Conservation (phyloP, 192 early-diverging fungal species). For the Coemansia sp. region DNA sequence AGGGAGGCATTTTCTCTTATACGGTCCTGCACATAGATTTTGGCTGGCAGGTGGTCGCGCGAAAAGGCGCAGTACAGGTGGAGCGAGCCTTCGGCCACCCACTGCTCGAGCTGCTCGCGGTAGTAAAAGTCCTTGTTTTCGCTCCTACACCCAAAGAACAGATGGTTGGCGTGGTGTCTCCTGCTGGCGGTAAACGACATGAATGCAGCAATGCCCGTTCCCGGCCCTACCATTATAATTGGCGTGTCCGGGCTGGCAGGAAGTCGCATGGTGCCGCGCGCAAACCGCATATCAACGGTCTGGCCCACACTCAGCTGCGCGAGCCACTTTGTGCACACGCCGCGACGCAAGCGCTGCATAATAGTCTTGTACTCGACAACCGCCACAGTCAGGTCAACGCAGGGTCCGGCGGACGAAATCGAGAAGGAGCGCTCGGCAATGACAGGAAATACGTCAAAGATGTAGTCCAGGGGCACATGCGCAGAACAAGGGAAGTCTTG, state of each 20-base stretch:
- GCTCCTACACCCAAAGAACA: conserved; percentile 86
- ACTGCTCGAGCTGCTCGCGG: conserved; percentile 58
- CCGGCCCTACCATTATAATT: conserved; percentile 76
- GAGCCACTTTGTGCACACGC: conserved; percentile 83
- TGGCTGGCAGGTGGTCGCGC: conserved; percentile 63
- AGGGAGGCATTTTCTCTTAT: conserved; percentile 26
- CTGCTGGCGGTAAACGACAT: conserved; percentile 69
- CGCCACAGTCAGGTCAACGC: conserved; percentile 74
- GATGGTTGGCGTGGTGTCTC: conserved; percentile 50
- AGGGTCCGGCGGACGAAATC: conserved; percentile 65
- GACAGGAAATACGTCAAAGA: conserved; percentile 79
- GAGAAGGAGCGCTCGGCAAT: conserved; percentile 81
- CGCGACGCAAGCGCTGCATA: conserved; percentile 65
- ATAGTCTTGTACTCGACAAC: conserved; percentile 84
- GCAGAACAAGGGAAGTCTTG: conserved; percentile 72
- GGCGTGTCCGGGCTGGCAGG: conserved; percentile 57
- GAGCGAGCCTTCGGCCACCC: conserved; percentile 51
- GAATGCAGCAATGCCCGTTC: conserved; percentile 93
- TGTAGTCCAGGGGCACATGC: conserved; percentile 65
- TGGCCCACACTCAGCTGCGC: conserved; percentile 18
- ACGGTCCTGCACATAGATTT: conserved; percentile 34
- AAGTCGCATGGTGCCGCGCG: conserved; percentile 62
- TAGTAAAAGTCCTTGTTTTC: conserved; percentile 72
- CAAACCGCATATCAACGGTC: conserved; percentile 49
- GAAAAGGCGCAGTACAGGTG: conserved; percentile 78